phyloP scores from a whole-genome alignment of 495 filamentous ascomycete genomes.

The Lophiostoma macrostomum region DNA sequence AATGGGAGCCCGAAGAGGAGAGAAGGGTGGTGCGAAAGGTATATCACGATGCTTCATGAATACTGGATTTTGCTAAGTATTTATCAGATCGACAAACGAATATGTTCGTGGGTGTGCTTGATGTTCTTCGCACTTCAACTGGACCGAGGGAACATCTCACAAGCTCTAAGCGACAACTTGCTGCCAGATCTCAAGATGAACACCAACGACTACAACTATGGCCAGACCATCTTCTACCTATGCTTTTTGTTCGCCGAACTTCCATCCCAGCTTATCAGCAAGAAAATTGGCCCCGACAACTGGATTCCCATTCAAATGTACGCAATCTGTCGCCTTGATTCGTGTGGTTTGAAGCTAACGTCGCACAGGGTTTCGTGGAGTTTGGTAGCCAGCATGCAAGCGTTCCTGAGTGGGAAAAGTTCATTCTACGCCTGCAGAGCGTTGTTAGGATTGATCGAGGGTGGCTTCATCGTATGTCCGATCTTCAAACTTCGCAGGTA shows the following conservation, averaged over 20 bases:
- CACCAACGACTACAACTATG: conserved; percentile 76
- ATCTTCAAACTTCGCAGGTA: conserved; percentile 40
- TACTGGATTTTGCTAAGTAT: conserved; percentile 3
- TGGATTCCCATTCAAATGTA: conserved; percentile 82
- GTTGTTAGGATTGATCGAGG: conserved; percentile 71
- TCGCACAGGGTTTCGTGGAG: conserved; percentile 60
- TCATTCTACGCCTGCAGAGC: conserved; percentile 64
- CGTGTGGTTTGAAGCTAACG: neutral
- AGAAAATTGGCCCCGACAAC: conserved; percentile 73
- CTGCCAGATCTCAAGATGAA: conserved; percentile 58
- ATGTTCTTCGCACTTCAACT: conserved; percentile 84
- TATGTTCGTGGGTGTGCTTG: conserved; percentile 65
- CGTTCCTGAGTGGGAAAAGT: conserved; percentile 57
- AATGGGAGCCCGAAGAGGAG: conserved; percentile 71
- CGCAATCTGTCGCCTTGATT: neutral
- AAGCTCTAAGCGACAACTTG: conserved; percentile 71
- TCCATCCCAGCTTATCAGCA: conserved; percentile 70
- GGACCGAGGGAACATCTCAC: conserved; percentile 71
- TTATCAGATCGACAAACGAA: conserved; percentile 50
- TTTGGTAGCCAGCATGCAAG: conserved; percentile 65
- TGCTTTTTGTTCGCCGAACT: conserved; percentile 67
- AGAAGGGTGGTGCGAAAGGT: conserved; percentile 64
- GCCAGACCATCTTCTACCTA: conserved; percentile 68
- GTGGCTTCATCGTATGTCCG: conserved; percentile 56
- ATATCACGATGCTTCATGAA: conserved; percentile 11